Evolutionary conservation across 2,329 filamentous ascomycete species (phyloP), one percentile per base, ranked within the genome.

Genomic region (Coniella lustricola): DNA sequence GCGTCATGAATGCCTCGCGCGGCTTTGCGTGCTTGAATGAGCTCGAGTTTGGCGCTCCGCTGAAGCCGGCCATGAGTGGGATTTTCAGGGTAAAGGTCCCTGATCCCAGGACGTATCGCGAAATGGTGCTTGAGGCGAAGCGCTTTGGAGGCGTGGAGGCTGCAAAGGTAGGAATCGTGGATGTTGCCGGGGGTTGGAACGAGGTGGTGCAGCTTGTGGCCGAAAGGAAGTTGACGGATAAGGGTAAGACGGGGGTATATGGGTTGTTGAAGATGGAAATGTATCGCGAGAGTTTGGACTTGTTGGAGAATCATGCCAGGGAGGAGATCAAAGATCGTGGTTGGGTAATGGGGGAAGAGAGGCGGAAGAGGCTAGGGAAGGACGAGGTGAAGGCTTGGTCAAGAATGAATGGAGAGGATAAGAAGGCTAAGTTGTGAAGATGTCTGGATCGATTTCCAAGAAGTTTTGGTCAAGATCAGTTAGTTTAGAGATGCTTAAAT

Each of bases 21-120:
- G 88, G 87, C n/a, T 90, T 81, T 66, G 64, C 87, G 34, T 91
- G 87, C 66, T 69, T 93, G 56, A 91, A 91, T 65, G 87, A 93
- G 68, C 73, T 93, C 13, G 82, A 90, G 56, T 85, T 93, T 53
- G 87, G 87, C 44, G 83, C 84, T 1, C 79, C 84, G n/a, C 75
- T 93, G 32, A 77, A 82, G 55, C 75, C 86, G 3, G 74, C 85
- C 51, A 90, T 94, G 85, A 77, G 77, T 46, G 72, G 74, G 42
- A 78, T 93, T 54, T 91, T 93, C 70, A 75, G 85, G 13, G 69
- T 82, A 57, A 93, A 91, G 66, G 63, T 84, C 3, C 58, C 48
- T 74, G 0, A 64, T 73, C 8, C 64, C 73, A 1, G 72, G 74
- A 0, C 33, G 4, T 85, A 83, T 62, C 75, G 85, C 32, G 69